phyloP scores from a whole-genome alignment of 2,329 filamentous ascomycete genomes.

The Pyrenochaeta sp. region DNA sequence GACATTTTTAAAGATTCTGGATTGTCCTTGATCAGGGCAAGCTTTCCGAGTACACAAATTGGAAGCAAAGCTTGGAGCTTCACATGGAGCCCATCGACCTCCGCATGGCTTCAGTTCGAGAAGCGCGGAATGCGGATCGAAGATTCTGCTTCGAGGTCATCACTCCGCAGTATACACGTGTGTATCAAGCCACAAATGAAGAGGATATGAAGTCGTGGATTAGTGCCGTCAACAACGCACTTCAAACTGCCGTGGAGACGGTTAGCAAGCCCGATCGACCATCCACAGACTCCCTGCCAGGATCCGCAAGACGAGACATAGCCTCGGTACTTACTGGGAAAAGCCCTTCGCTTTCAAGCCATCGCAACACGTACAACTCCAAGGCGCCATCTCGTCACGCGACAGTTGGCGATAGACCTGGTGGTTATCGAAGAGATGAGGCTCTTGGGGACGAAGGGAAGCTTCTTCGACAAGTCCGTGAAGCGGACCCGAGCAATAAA shows the following conservation, averaged over 20 bases:
- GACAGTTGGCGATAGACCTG: conserved; percentile 88
- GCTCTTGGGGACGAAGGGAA: conserved; percentile 83
- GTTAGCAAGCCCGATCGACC: conserved; percentile 63
- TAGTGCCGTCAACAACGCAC: conserved; percentile 90
- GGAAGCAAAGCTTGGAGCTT: conserved; percentile 95
- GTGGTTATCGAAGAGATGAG: conserved; percentile 70
- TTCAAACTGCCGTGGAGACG: conserved; percentile 93
- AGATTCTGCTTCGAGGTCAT: conserved; percentile 99
- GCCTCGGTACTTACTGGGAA: conserved; percentile 94
- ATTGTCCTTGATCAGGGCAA: conserved; percentile 97
- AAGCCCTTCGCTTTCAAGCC: conserved; percentile 73
- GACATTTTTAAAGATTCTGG: conserved; percentile 77
- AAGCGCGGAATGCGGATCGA: conserved; percentile 91
- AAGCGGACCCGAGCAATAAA: conserved; percentile 89
- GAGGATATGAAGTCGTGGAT: conserved; percentile 99
- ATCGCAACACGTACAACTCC: conserved; percentile 57
- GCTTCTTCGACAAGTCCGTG: conserved; percentile 84
- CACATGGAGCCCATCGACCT: conserved; percentile 99
- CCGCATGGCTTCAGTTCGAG: conserved; percentile 93
- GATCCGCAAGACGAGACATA: conserved; percentile 79
- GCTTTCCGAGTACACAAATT: conserved; percentile 97
- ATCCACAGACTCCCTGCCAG: conserved; percentile 59
- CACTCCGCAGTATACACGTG: conserved; percentile 91
- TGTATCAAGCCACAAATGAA: conserved; percentile 97
- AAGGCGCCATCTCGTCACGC: conserved; percentile 80